These are phyloP conservation scores for Antrodiella citrinella DNA, from an alignment of 768 basidiomycete genomes.

Conservation along the genomic window DNA sequence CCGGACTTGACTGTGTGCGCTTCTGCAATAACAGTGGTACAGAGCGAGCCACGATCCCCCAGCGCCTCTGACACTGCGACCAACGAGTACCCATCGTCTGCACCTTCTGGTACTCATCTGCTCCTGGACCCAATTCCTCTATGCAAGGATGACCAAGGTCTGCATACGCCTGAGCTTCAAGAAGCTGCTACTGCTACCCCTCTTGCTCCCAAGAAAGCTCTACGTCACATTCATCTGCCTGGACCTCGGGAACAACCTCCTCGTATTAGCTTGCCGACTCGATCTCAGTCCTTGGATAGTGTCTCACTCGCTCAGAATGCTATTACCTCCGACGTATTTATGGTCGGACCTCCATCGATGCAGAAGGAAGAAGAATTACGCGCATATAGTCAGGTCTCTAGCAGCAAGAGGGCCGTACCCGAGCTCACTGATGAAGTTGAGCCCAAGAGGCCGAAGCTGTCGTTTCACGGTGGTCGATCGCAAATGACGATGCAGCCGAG, in stretches of 20 bases:
- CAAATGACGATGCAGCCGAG: too few species aligned
- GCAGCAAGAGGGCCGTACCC: background rate
- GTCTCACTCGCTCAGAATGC: background rate
- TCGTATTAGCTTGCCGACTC: too few species aligned
- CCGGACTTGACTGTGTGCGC: background rate
- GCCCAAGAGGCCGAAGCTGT: background rate
- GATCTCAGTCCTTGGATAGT: too few species aligned
- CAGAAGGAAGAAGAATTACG: background rate
- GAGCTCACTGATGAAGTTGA: background rate
- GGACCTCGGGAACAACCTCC: background rate
- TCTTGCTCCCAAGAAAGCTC: background rate
- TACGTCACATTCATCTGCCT: background rate
- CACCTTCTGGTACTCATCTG: too few species aligned
- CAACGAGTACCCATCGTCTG: too few species aligned
- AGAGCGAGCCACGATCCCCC: too few species aligned
- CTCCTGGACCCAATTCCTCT: too few species aligned
- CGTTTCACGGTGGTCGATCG: too few species aligned
- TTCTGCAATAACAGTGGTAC: too few species aligned
- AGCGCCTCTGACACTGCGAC: too few species aligned
- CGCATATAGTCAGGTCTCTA: background rate
- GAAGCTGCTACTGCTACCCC: background rate
- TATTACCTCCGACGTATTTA: background rate
- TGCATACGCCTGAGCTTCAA: background rate
- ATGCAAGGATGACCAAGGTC: too few species aligned
- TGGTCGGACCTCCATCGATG: background rate